Conservation (phyloP, 768 basidiomycete genomes). For the Agrocybe praecox region DNA sequence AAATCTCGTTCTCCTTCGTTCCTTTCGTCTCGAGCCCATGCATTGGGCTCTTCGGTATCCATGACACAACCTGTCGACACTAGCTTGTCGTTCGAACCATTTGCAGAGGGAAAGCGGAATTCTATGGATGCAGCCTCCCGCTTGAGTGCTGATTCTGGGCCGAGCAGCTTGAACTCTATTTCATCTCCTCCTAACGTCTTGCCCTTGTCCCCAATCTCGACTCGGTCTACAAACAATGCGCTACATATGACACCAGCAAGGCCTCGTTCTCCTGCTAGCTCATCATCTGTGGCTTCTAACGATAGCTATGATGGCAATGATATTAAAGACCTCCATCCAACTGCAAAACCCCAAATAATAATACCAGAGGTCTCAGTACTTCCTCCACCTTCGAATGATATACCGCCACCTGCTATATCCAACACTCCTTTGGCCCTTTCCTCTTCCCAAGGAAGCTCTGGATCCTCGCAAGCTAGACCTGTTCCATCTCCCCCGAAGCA, state of each 20-base stretch:
- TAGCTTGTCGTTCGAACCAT: conserved; percentile 60
- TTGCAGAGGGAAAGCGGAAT: conserved; percentile 45
- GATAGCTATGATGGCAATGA: conserved; percentile 4
- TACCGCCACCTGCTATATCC: background rate
- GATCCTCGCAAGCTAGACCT: conserved; percentile 14
- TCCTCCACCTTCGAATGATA: conserved; percentile 21
- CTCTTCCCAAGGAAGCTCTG: conserved; percentile 15
- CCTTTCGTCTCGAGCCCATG: conserved; percentile 16
- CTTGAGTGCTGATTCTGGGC: conserved; percentile 45
- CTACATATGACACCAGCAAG: background rate
- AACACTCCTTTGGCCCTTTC: conserved; percentile 8
- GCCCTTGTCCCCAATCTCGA: conserved; percentile 18
- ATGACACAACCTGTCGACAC: conserved; percentile 47
- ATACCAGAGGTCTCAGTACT: conserved; percentile 21
- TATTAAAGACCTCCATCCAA: background rate
- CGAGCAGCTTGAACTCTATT: conserved; percentile 40
- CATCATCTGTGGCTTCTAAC: conserved; percentile 10
- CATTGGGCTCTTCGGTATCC: conserved; percentile 7
- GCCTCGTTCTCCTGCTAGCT: conserved; percentile 14
- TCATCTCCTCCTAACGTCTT: conserved; percentile 27
- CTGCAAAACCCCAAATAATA: conserved; percentile 3
- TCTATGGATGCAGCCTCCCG: conserved; percentile 49
- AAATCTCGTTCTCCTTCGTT: conserved; percentile 22
- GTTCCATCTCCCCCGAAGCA: conserved; percentile 7
- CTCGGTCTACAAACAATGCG: conserved; percentile 7